phyloP scores from a whole-genome alignment of 257 asterid species.

The Coffea eugenioides region DNA sequence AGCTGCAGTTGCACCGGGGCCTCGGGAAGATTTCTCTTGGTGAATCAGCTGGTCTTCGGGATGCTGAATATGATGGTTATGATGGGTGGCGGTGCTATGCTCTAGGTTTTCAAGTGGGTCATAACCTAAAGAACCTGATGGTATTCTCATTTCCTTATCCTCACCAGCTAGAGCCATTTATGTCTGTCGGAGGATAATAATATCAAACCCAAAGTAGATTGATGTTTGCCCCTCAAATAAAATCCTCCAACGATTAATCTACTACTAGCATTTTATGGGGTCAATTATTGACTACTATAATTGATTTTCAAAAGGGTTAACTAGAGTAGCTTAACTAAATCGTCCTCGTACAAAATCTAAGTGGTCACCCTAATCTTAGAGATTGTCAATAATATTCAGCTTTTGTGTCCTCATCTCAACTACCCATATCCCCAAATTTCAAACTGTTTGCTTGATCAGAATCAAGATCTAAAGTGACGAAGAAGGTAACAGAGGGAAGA shows the following conservation, averaged over 20 bases:
- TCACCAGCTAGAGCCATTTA: constrained; percentile 49
- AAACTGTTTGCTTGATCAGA: constrained; percentile 10
- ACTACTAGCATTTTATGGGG: neutral
- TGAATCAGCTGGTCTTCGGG: constrained; percentile 10
- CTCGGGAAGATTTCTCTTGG: constrained; percentile 19
- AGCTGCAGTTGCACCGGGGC: neutral
- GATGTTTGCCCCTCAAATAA: neutral
- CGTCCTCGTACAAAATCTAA: neutral
- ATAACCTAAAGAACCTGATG: constrained; percentile 24
- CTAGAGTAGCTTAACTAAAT: constrained; percentile 7
- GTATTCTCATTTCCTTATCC: constrained; percentile 41
- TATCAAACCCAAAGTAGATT: neutral
- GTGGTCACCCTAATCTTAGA: neutral
- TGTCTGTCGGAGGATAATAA: neutral
- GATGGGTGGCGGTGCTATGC: constrained; percentile 6
- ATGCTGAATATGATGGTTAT: constrained; percentile 15
- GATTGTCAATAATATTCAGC: constrained; percentile 1
- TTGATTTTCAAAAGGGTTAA: neutral
- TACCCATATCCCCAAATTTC: constrained; percentile 20
- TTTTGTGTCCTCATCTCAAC: constrained; percentile 15
- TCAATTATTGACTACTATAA: neutral
- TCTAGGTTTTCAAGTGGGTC: constrained; percentile 30
- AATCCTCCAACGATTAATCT: neutral
- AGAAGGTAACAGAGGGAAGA: neutral
- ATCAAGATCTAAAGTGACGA: constrained; percentile 14